A percentile compares a stretch with the other conserved stretches of the same genome.
Conservation (phyloP, 2,329 filamentous ascomycete species). For the Scedosporium boydii region DNA sequence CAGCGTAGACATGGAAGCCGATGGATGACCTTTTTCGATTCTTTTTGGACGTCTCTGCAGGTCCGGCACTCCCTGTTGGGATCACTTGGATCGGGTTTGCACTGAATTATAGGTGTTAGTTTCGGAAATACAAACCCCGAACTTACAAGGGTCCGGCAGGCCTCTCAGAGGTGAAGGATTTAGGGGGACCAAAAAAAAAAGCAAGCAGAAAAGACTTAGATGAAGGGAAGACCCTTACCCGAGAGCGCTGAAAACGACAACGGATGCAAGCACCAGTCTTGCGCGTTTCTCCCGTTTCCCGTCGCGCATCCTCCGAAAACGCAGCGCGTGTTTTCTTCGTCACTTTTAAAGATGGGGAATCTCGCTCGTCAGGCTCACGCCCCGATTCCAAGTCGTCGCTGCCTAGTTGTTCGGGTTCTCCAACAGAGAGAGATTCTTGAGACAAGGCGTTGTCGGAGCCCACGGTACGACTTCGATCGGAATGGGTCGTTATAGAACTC, state of each 20-base stretch:
- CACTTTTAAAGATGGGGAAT: neutral
- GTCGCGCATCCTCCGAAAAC: constrained; percentile 17
- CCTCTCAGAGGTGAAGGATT: neutral
- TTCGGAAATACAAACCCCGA: too few relatives aligned
- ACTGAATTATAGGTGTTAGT: constrained; percentile 19
- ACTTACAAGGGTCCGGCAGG: too few relatives aligned
- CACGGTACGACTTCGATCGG: neutral
- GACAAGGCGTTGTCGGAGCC: neutral
- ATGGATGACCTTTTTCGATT: constrained; percentile 38
- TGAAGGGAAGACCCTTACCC: constrained; percentile 21
- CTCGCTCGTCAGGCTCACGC: neutral
- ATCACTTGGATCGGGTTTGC: constrained; percentile 21
- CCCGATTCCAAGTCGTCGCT: neutral
- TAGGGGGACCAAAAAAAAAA: neutral
- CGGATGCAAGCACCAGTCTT: constrained; percentile 30
- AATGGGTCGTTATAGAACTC: neutral
- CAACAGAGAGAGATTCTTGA: neutral
- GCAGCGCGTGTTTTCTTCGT: constrained; percentile 3
- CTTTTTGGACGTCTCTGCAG: constrained; percentile 26
- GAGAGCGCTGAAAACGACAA: constrained; percentile 33
- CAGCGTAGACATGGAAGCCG: constrained; percentile 31
- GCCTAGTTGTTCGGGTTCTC: neutral
- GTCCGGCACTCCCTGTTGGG: constrained; percentile 26
- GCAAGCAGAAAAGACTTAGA: neutral
- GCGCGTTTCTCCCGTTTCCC: constrained; percentile 25